A percentile compares a stretch with the other conserved stretches of the same genome.
Evolutionary conservation across 306 rosid genomes (phyloP).

Genomic region (Gleditsia sinensis): DNA sequence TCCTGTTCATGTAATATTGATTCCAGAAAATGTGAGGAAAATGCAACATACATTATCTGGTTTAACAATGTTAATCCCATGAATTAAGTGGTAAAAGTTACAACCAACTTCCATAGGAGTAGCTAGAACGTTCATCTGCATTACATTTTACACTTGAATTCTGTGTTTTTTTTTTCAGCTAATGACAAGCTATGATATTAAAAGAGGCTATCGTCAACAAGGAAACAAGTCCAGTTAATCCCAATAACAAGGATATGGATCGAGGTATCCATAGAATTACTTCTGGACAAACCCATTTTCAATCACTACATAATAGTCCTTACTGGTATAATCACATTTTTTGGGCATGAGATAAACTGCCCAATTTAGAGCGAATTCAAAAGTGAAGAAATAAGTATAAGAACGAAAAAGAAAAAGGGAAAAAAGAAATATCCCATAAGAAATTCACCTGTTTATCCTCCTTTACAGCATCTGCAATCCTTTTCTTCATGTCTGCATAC

Average conservation of each 20-base stretch:
- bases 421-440: neutral
- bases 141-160: no score
- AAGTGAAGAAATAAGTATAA: neutral
- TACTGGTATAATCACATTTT: neutral
- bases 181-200: no score
- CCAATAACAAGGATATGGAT: neutral
- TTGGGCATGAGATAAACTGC: neutral
- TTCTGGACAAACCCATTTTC: slow-evolving; percentile 4
- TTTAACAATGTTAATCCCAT: neutral
- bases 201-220: neutral
- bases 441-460: slow-evolving; percentile 75
- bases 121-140: no score
- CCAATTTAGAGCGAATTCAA: neutral
- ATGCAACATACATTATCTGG: slow-evolving; percentile 8
- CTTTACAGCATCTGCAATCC: slow-evolving; percentile 68
- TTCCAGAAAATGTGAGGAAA: slow-evolving; percentile 22
- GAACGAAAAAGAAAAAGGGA: neutral
- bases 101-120: no score
- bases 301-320: neutral
- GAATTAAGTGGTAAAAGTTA: neutral
- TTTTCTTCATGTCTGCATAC: slow-evolving; percentile 67
- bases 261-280: neutral
- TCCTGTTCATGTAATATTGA: slow-evolving; percentile 52
- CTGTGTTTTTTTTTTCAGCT: no score
- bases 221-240: neutral